Conservation (phyloP, 2,329 filamentous ascomycete species). For the Volutella citrinella region DNA sequence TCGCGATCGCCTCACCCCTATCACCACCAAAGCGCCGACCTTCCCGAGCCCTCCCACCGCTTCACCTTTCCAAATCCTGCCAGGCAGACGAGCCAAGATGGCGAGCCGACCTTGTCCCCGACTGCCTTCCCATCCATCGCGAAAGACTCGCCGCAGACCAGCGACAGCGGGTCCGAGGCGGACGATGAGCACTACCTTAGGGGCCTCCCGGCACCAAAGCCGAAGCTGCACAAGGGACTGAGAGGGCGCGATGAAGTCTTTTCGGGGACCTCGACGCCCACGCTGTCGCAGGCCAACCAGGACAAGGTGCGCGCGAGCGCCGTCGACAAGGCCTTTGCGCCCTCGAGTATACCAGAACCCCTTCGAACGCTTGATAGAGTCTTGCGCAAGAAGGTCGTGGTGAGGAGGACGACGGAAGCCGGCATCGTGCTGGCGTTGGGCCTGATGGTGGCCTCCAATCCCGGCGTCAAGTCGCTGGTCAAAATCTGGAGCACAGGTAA, state of each 20-base stretch:
- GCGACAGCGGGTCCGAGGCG: constrained; percentile 91
- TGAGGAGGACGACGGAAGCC: constrained; percentile 52
- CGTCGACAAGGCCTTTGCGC: constrained; percentile 15
- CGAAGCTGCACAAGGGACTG: constrained; percentile 73
- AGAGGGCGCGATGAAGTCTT: constrained; percentile 55
- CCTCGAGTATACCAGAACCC: constrained; percentile 15
- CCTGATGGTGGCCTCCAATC: constrained; percentile 46
- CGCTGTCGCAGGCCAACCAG: constrained; percentile 45
- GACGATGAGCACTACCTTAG: constrained; percentile 91
- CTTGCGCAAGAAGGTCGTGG: constrained; percentile 48
- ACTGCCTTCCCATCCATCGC: constrained; percentile 31
- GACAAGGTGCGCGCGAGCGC: constrained; percentile 38
- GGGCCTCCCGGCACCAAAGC: constrained; percentile 76
- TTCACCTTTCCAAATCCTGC: constrained; percentile 22
- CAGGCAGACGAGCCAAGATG: constrained; percentile 16
- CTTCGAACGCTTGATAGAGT: constrained; percentile 22
- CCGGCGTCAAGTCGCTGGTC: constrained; percentile 43
- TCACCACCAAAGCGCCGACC: constrained; percentile 55
- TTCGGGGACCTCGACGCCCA: constrained; percentile 55
- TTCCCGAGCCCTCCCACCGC: constrained; percentile 49
- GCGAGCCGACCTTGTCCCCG: constrained; percentile 20
- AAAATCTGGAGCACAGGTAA: constrained; percentile 50
- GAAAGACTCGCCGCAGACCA: constrained; percentile 60
- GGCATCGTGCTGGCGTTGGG: constrained; percentile 49
- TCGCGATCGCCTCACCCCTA: constrained; percentile 68